phyloP scores from a whole-genome alignment of 2,329 filamentous ascomycete genomes.

The Sordariomycetes sp. region DNA sequence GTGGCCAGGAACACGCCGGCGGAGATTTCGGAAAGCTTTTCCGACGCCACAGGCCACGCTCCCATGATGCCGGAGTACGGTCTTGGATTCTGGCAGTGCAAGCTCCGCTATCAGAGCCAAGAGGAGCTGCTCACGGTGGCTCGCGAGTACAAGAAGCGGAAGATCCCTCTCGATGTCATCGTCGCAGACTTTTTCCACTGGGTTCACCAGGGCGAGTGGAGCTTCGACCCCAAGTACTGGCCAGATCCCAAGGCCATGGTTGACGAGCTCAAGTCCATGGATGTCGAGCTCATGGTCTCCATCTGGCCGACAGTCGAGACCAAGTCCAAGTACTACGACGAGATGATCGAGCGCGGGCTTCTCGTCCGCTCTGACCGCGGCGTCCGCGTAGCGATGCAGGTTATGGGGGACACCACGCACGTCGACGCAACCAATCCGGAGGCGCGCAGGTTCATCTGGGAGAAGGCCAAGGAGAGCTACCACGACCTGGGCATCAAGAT shows the following conservation, averaged over 20 bases:
- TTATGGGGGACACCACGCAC: conserved; percentile 47
- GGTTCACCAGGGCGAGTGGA: conserved; percentile 59
- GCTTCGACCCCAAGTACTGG: conserved; percentile 55
- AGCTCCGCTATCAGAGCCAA: conserved; percentile 56
- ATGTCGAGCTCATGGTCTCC: conserved; percentile 58
- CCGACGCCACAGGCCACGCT: conserved; percentile 44
- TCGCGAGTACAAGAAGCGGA: conserved; percentile 44
- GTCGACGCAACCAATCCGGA: conserved; percentile 56
- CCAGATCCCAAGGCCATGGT: conserved; percentile 59
- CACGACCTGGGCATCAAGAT: conserved; percentile 50
- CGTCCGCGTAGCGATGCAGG: conserved; percentile 47
- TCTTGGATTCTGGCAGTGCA: conserved; percentile 61
- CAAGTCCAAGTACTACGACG: conserved; percentile 45
- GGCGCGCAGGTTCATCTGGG: conserved; percentile 50
- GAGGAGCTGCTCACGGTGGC: conserved; percentile 53
- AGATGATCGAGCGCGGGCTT: conserved; percentile 52
- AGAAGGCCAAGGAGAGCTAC: conserved; percentile 50
- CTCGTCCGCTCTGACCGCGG: conserved; percentile 54
- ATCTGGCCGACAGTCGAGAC: conserved; percentile 60
- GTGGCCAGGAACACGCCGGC: conserved; percentile 46
- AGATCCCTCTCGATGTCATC: conserved; percentile 54
- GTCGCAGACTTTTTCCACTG: conserved; percentile 62
- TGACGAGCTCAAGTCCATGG: conserved; percentile 45
- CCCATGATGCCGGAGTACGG: conserved; percentile 63
- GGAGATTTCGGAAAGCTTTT: conserved; percentile 47